phyloP scores from a whole-genome alignment of 2,329 filamentous ascomycete species.

The Amesomyces nigricolor region DNA sequence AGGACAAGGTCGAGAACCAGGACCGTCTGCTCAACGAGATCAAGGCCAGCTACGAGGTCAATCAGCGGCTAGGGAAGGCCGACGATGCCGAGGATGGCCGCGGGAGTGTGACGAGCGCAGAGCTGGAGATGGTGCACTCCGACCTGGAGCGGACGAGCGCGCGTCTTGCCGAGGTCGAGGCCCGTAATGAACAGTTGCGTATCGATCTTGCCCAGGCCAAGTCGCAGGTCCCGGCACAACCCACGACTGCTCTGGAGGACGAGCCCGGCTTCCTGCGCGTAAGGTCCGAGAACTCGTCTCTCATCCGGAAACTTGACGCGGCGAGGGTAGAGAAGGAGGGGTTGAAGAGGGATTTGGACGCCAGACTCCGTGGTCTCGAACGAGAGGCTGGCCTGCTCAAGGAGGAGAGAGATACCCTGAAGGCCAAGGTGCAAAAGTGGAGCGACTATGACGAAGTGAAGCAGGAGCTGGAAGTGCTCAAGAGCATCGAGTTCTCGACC shows the following conservation, averaged over 20 bases:
- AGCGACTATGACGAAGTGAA: slow-evolving; percentile 94
- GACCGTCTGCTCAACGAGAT: slow-evolving; percentile 88
- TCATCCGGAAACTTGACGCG: slow-evolving; percentile 82
- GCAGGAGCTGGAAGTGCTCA: slow-evolving; percentile 90
- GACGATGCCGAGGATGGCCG: slow-evolving; percentile 47
- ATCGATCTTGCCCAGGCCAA: slow-evolving; percentile 86
- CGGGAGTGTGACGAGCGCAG: slow-evolving; percentile 72
- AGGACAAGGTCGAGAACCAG: slow-evolving; percentile 92
- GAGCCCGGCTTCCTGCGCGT: slow-evolving; percentile 84
- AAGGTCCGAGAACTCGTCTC: slow-evolving; percentile 85
- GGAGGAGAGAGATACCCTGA: slow-evolving; percentile 74
- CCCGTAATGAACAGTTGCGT: slow-evolving; percentile 87
- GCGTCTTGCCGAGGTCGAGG: slow-evolving; percentile 83
- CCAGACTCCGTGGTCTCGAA: slow-evolving; percentile 70
- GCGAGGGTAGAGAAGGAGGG: slow-evolving; percentile 77
- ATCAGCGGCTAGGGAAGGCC: slow-evolving; percentile 74
- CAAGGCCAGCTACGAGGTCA: slow-evolving; percentile 96
- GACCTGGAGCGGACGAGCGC: slow-evolving; percentile 87
- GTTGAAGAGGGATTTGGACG: slow-evolving; percentile 69
- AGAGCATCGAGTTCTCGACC: slow-evolving; percentile 95
- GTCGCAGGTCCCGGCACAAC: slow-evolving; percentile 60
- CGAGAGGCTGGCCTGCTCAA: slow-evolving; percentile 68
- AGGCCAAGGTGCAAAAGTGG: slow-evolving; percentile 79
- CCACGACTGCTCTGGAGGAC: slow-evolving; percentile 66
- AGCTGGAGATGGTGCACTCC: slow-evolving; percentile 87